Base-by-base conservation (phyloP, 2,329 filamentous ascomycete species). In the Mycogone perniciosa region DNA sequence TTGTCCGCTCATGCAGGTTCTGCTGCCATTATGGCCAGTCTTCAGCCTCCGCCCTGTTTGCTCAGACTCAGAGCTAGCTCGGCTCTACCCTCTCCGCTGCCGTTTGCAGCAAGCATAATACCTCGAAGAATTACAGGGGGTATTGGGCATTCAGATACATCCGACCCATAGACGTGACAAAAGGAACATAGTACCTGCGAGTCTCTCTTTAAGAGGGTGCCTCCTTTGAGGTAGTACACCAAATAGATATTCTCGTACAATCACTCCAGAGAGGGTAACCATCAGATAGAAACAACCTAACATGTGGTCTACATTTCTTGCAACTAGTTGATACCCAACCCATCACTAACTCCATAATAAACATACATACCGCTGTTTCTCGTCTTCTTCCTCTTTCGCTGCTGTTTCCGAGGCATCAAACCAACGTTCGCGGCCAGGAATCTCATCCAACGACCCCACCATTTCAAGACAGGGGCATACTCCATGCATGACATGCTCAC, bases 41-140 rank as follows among this genome's bases (percentile, higher is more conserved):
- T 95, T 41, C 71, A 78, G 41, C 88, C 88, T 20, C 44, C 82
- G 89, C 51, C 74, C 79, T 51, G 82, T 88, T 0, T 97, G 97
- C 72, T 84, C 85, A 41, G 73, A 84, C 58, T 84, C 88, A 53
- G 91, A 97, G 77, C 81, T 97, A 45, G 75, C 79, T 40, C 74
- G 76, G 62, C 83, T 97, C 53, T 99, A 96, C 71, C 93, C 93
- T 1, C 71, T 82, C 50, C 75, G 79, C 41, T 76, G 99, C 53
- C 80, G 92, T 66, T 81, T 99, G 34, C 87, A 93, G 66, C 82
- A 93, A 54, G 93, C 97, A 45, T 93, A 99, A 72, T 78, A 97
- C 60, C 80, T 90, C 56, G 20, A 20, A 20, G 20, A 20, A 20
- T 20, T 20, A 20, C 20, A 20, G 20, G 20, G 2, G 20, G 20